Conservation (phyloP, 2,329 filamentous ascomycete genomes). For the Lachnellula hyalina region DNA sequence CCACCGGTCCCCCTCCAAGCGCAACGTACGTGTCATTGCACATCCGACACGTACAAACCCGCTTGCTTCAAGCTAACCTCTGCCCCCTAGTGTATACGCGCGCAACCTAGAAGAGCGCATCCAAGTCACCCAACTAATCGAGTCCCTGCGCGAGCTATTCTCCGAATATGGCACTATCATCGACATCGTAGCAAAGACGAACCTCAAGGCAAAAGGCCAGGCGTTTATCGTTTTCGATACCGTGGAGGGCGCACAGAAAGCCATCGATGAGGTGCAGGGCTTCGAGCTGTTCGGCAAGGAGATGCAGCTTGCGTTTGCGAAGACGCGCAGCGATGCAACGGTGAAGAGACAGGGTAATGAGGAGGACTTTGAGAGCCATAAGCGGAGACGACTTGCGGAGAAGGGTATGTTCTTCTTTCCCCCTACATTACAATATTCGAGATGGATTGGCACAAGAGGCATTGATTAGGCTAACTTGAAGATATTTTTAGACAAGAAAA, state of each 20-base stretch:
- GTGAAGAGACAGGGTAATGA: slow-evolving; percentile 67
- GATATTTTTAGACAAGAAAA: slow-evolving; percentile 56
- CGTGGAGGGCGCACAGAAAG: slow-evolving; percentile 70
- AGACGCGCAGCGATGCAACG: slow-evolving; percentile 80
- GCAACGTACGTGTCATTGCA: slow-evolving; percentile 73
- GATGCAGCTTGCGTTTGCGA: slow-evolving; percentile 79
- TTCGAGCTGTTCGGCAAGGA: slow-evolving; percentile 92
- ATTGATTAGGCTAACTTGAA: not conserved
- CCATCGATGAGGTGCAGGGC: slow-evolving; percentile 84
- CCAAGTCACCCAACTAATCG: slow-evolving; percentile 71
- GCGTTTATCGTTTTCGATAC: slow-evolving; percentile 90
- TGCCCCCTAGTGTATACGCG: slow-evolving; percentile 52
- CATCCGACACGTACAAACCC: slow-evolving; percentile 49
- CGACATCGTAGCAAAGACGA: slow-evolving; percentile 83
- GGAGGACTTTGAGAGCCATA: slow-evolving; percentile 84
- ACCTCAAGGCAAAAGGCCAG: slow-evolving; percentile 88
- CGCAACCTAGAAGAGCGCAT: slow-evolving; percentile 91
- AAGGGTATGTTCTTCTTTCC: slow-evolving; percentile 59
- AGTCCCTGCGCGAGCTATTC: slow-evolving; percentile 72
- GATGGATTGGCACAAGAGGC: not conserved
- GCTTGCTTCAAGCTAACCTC: slow-evolving; percentile 19
- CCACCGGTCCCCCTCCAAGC: slow-evolving; percentile 37
- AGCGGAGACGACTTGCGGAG: slow-evolving; percentile 76
- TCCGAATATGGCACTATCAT: slow-evolving; percentile 81
- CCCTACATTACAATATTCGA: not conserved